A percentile compares a stretch with the other conserved stretches of the same genome.
phyloP scores from a whole-genome alignment of 257 asterid genomes.

The Perilla frutescens region DNA sequence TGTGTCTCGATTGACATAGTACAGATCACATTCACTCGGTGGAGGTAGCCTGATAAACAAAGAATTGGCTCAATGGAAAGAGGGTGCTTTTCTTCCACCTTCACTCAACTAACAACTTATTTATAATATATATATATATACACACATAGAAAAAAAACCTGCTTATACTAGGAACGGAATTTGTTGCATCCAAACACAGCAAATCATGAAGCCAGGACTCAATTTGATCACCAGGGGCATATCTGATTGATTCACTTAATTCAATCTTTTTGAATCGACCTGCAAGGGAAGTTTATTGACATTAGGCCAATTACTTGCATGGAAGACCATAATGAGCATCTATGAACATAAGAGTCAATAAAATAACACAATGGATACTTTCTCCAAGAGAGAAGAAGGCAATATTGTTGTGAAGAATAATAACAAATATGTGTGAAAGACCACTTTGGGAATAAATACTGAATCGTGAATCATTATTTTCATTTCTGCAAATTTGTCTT shows the following conservation, averaged over 20 bases:
- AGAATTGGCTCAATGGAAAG: constrained; percentile 28
- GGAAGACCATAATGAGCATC: constrained; percentile 22
- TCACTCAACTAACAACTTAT: constrained; percentile 12
- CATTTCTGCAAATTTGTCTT: constrained; percentile 19
- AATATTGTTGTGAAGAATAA: neutral
- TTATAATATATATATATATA: neutral
- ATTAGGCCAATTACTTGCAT: constrained; percentile 29
- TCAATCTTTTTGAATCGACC: constrained; percentile 94
- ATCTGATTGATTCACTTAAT: constrained; percentile 92
- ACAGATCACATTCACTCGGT: constrained; percentile 83
- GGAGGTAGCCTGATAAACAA: constrained; percentile 66
- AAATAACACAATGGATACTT: neutral
- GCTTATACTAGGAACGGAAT: constrained; percentile 69
- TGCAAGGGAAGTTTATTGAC: constrained; percentile 41
- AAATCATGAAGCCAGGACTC: constrained; percentile 89
- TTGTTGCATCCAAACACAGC: constrained; percentile 87
- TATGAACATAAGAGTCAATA: neutral
- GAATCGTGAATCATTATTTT: neutral
- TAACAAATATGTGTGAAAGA: constrained; percentile 1
- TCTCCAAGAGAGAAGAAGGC: constrained; percentile 13
- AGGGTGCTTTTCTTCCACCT: constrained; percentile 17
- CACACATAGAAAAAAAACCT: constrained; percentile 40
- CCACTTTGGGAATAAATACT: constrained; percentile 17
- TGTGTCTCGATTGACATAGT: constrained; percentile 93
- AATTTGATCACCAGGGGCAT: constrained; percentile 91